These are phyloP conservation scores for Verticillium nubilum DNA, from an alignment of 2,329 filamentous ascomycete species.

Conservation along the genomic window DNA sequence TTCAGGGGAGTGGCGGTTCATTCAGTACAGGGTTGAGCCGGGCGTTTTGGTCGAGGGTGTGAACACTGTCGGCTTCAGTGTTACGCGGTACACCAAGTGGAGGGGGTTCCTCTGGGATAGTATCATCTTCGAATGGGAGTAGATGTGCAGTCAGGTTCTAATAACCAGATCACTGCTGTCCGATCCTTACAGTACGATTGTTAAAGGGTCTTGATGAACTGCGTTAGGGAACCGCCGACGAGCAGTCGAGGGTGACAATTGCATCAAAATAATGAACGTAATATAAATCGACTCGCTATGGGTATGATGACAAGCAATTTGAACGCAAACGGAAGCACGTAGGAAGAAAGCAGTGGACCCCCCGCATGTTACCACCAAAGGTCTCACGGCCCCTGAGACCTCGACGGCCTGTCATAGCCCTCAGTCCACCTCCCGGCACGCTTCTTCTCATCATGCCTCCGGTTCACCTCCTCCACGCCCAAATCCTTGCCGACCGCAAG, in stretches of 20 bases:
- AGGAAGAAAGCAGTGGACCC: too few relatives aligned
- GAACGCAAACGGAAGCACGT: too few relatives aligned
- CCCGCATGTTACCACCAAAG: not conserved
- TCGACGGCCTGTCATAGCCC: not conserved
- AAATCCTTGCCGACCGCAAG: constrained; percentile 49
- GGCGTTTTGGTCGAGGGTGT: constrained; percentile 3
- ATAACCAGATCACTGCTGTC: too few relatives aligned
- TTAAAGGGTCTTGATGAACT: too few relatives aligned
- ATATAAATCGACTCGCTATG: too few relatives aligned
- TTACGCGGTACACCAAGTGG: constrained; percentile 9
- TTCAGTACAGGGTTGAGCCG: constrained; percentile 7
- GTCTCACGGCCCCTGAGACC: not conserved
- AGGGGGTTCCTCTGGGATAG: constrained; percentile 10
- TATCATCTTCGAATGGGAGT: constrained; percentile 8
- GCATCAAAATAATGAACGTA: too few relatives aligned
- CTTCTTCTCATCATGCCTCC: constrained; percentile 13
- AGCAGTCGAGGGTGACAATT: too few relatives aligned
- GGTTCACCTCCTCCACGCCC: constrained; percentile 32
- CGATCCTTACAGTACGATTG: too few relatives aligned
- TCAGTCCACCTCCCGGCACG: not conserved
- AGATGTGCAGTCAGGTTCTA: too few relatives aligned
- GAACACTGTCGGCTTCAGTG: constrained; percentile 6
- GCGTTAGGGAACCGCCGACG: too few relatives aligned
- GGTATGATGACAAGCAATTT: too few relatives aligned
- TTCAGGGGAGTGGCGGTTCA: constrained; percentile 9